Conservation (phyloP, 1,139 yeast genomes). For the Candida tetrigidarum region DNA sequence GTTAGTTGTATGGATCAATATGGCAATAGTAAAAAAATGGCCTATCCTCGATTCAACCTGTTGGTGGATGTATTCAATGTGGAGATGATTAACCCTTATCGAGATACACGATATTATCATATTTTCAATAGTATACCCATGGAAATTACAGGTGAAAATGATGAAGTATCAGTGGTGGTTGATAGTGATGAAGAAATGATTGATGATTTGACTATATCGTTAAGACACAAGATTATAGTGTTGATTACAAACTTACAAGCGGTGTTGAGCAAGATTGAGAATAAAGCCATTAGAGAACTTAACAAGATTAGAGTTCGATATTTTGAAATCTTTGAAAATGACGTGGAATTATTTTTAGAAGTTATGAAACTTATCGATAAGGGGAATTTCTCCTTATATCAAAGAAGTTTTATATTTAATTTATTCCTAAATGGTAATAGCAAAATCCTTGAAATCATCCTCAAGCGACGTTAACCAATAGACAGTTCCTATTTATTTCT, state of each 20-base stretch:
- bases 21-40: slow-evolving; percentile 57
- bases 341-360: slow-evolving; percentile 59
- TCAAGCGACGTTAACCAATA: slow-evolving; percentile 33
- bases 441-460: slow-evolving; percentile 56
- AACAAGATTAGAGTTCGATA: slow-evolving; percentile 55
- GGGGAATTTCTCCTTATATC: slow-evolving; percentile 67
- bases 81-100: slow-evolving; percentile 34
- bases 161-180: not conserved
- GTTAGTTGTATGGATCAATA: slow-evolving; percentile 57
- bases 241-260: slow-evolving; percentile 63
- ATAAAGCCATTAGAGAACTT: slow-evolving; percentile 67
- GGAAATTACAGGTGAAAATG: slow-evolving; percentile 7
- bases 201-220: slow-evolving; percentile 6
- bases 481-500: slow-evolving; percentile 23
- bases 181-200: slow-evolving; percentile 15
- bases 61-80: slow-evolving; percentile 26
- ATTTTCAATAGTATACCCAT: slow-evolving; percentile 25
- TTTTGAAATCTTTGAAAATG: slow-evolving; percentile 57
- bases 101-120: slow-evolving; percentile 34
- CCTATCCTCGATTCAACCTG: slow-evolving; percentile 47
- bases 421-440: slow-evolving; percentile 57
- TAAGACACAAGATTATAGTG: slow-evolving; percentile 39
- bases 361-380: slow-evolving; percentile 66
- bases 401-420: slow-evolving; percentile 70
- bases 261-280: slow-evolving; percentile 66